Percentiles rank a stretch among this genome's conserved stretches.
Evolutionary conservation across 2,329 filamentous ascomycete species (phyloP).

Genomic region (Cryphonectria carpinicola): DNA sequence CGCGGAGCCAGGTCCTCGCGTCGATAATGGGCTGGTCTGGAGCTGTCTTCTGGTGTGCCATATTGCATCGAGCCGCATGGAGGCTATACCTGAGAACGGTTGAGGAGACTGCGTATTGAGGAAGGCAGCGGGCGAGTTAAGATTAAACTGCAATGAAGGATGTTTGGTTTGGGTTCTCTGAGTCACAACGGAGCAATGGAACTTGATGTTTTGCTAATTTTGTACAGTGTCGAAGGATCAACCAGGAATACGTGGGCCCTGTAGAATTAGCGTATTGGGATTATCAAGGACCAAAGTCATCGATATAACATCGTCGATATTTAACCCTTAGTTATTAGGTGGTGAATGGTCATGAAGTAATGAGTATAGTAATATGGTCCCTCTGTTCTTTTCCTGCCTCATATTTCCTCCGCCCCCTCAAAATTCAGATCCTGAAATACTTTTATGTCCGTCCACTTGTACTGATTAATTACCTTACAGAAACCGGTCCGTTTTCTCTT

Average conservation of each 20-base stretch:
- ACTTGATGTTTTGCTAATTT: not conserved
- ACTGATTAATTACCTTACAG: too few relatives aligned
- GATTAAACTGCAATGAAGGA: not conserved
- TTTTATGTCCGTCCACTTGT: too few relatives aligned
- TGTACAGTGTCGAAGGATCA: not conserved
- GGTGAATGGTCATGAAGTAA: too few relatives aligned
- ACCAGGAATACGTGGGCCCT: not conserved
- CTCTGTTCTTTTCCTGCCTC: too few relatives aligned
- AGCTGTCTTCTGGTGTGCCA: not conserved
- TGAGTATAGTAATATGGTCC: not conserved
- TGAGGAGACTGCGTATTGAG: not conserved
- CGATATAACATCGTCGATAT: not conserved
- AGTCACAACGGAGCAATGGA: not conserved
- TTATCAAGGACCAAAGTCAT: not conserved
- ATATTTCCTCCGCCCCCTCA: too few relatives aligned
- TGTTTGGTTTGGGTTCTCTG: not conserved
- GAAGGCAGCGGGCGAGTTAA: not conserved
- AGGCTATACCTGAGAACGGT: not conserved
- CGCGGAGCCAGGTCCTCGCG: conserved; percentile 20
- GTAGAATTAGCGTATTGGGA: not conserved
- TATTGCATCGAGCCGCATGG: not conserved
- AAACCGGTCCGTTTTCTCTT: too few relatives aligned
- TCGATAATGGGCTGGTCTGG: not conserved
- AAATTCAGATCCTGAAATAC: too few relatives aligned
- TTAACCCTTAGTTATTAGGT: too few relatives aligned